Evolutionary conservation across 306 rosid species (phyloP), one percentile per base, ranked within the genome.

Genomic region (Ceratonia siliqua): DNA sequence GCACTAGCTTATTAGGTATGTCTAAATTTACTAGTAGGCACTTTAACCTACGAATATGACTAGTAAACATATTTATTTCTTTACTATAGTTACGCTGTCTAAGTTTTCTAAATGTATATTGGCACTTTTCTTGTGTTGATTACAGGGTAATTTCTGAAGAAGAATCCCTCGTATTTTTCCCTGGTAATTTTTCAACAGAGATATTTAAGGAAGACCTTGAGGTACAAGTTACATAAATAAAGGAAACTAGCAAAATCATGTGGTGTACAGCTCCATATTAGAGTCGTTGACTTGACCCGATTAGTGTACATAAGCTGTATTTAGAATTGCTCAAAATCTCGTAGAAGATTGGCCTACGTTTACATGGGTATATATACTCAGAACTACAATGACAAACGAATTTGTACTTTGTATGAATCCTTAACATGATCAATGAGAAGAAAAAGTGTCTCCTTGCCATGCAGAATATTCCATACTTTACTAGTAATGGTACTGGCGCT

Each of bases 221-320:
- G 71, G 79, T 27, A 61, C 50, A 67, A 35, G 62, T 67, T 81
- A 54, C 59, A 76, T 35, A 36, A 65, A 72, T 28, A 67, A 65
- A 61, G 56, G 76, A 73, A 80, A 58, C 54, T 81, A 66, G 77
- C 48, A 35, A 72, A 68, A 62, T 49, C 6, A 39, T 42, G 63
- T 62, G 58, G 41, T 87, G 88, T 85, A 80, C 84, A 88, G 90
- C 42, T 85, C 62, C 35, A 66, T 25, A 78, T 68, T 82, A 42
- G 68, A 74, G 55, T 67, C 76, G 9, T 68, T 55, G 48, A 38
- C 78, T n/a, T n/a, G n/a, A n/a, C 83, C 46, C 52, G 56, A 49
- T 68, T 46, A 71, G 74, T 77, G 76, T 72, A 82, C 81, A 80
- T 82, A 61, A 71, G 79, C 53, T 76, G 68, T 73, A 72, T 61